A percentile compares a stretch with the other conserved stretches of the same genome.
These are phyloP conservation scores for Fomitopsis pulvina DNA, from an alignment of 768 basidiomycete genomes.

Conservation along the genomic window DNA sequence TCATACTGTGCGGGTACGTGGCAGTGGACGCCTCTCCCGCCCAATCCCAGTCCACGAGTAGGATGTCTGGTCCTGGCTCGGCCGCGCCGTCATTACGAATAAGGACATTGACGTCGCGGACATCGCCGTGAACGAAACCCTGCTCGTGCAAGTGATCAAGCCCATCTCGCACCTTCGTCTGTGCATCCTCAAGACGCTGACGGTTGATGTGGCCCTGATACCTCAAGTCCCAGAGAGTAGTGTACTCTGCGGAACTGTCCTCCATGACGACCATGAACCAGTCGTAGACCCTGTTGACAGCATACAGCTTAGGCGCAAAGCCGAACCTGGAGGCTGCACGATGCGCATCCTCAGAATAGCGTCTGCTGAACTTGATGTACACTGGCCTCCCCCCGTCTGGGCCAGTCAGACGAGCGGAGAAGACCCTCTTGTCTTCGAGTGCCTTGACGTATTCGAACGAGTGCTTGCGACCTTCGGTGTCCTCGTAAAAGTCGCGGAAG, in stretches of 20 bases:
- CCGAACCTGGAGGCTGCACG: not conserved
- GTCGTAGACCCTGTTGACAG: not conserved
- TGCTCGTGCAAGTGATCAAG: not conserved
- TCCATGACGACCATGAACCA: conserved; percentile 7
- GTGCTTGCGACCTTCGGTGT: not conserved
- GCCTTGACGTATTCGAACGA: not conserved
- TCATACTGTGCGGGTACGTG: not conserved
- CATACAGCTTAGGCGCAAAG: conserved; percentile 1
- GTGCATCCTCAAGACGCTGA: not conserved
- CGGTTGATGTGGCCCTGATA: not conserved
- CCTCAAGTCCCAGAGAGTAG: not conserved
- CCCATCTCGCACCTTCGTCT: not conserved
- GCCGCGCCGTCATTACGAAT: not conserved
- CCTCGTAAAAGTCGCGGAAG: conserved; percentile 2
- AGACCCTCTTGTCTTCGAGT: not conserved
- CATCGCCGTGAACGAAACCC: conserved; percentile 2
- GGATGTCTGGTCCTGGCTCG: not conserved
- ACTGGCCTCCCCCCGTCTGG: not conserved
- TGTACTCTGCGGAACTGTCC: not conserved
- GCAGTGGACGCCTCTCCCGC: not conserved
- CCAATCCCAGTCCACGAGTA: conserved; percentile 6
- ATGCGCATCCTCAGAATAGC: conserved; percentile 2
- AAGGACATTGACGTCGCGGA: conserved; percentile 2
- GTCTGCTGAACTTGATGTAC: conserved; percentile 2
- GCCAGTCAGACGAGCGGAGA: not conserved